Conservation (phyloP, 73 alveolate species). For the Paramecium sonneborni region DNA sequence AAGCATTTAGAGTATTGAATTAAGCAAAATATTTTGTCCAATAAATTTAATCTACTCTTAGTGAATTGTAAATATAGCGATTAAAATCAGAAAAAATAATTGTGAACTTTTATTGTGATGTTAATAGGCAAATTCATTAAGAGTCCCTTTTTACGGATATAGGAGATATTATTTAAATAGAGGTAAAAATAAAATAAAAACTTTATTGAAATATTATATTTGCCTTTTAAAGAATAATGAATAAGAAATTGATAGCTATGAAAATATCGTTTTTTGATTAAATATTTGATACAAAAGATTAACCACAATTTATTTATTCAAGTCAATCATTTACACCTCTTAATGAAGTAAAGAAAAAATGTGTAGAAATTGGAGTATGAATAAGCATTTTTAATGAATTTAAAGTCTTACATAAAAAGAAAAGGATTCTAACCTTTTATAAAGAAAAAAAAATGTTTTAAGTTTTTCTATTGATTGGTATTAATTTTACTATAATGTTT, state of each 20-base stretch:
- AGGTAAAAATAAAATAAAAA: background rate
- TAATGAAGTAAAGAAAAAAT: constrained; percentile 12
- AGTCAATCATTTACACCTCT: constrained; percentile 6
- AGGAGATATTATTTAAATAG: background rate
- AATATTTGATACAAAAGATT: background rate
- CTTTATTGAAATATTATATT: background rate
- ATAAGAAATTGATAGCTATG: background rate
- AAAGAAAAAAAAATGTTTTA: constrained; percentile 8
- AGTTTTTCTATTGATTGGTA: constrained; percentile 30
- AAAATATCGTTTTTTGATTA: background rate
- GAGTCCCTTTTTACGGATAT: background rate
- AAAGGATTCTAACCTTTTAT: constrained; percentile 23
- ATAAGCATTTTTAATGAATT: constrained; percentile 4
- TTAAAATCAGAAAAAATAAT: background rate
- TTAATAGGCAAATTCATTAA: background rate
- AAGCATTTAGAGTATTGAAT: background rate
- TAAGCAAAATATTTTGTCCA: background rate
- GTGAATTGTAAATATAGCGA: background rate
- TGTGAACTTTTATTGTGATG: constrained; percentile 15
- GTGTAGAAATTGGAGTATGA: background rate
- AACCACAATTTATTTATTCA: background rate
- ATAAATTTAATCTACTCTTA: background rate
- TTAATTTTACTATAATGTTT: background rate
- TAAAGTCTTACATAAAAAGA: background rate
- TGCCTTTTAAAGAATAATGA: background rate